These are phyloP conservation scores for Irineochytrium annulatum DNA, from an alignment of 192 early-diverging fungal species.

Conservation along the genomic window DNA sequence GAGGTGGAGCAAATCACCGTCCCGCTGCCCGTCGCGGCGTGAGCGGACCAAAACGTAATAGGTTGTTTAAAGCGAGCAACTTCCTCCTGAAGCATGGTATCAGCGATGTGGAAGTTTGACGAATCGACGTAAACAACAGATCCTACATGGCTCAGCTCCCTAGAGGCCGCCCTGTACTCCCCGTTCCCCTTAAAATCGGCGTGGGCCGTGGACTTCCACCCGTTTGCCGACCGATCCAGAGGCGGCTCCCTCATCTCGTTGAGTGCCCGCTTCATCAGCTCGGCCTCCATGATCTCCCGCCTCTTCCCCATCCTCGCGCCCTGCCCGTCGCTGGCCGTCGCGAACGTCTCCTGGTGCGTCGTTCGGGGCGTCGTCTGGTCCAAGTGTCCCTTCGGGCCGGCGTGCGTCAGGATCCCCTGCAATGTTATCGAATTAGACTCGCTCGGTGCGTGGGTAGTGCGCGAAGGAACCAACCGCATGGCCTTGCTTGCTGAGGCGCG, in stretches of 20 bases:
- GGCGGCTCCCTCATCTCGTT: conserved; percentile 21
- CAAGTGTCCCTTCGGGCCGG: conserved; percentile 1
- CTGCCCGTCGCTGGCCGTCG: not conserved
- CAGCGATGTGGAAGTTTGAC: not conserved
- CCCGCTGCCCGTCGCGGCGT: conserved; percentile 38
- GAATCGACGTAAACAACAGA: not conserved
- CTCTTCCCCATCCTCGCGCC: conserved; percentile 17
- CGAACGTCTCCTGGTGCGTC: not conserved
- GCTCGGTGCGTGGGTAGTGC: not conserved
- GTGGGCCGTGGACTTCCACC: conserved; percentile 37
- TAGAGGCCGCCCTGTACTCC: not conserved
- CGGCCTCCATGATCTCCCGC: conserved; percentile 31
- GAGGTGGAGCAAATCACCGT: conserved; percentile 40
- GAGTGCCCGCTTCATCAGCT: conserved; percentile 40
- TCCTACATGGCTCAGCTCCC: not conserved
- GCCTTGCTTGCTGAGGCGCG: conserved; percentile 30
- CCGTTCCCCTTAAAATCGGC: conserved; percentile 34
- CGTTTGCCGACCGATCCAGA: conserved; percentile 31
- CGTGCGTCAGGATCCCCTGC: conserved; percentile 20
- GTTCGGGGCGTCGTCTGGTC: conserved; percentile 2
- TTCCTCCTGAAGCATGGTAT: conserved; percentile 14
- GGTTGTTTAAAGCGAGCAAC: conserved; percentile 27
- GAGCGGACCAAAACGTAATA: conserved; percentile 52
- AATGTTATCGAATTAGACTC: conserved; percentile 1
- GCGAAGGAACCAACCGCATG: conserved; percentile 26